phyloP scores from a whole-genome alignment of 129 eudicot genomes.

The Escallonia herrerae region DNA sequence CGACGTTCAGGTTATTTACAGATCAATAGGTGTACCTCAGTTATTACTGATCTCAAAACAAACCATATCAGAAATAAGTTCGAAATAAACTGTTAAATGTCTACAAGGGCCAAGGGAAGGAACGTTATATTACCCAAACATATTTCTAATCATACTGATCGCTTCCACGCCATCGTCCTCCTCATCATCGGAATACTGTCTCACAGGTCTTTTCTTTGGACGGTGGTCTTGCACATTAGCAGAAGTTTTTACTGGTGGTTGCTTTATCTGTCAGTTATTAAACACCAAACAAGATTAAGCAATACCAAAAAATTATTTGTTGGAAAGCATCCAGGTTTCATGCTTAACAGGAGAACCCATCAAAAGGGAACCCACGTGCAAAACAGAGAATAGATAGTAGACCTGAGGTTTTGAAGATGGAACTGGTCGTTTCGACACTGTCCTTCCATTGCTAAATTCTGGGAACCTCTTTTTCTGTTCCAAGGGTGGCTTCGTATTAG shows the following conservation, averaged over 20 bases:
- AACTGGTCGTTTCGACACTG: conserved; percentile 28
- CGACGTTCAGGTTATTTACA: too few species aligned
- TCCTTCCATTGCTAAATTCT: conserved; percentile 31
- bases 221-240: conserved; percentile 26
- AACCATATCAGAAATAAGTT: background rate
- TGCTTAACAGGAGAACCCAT: too few species aligned
- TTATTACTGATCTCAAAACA: background rate
- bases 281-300: background rate
- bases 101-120: background rate
- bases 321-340: too few species aligned
- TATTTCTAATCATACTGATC: conserved; percentile 50
- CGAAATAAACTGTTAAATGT: too few species aligned
- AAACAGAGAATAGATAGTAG: background rate
- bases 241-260: conserved; percentile 28
- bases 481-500: conserved; percentile 33
- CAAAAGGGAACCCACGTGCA: background rate
- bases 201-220: conserved; percentile 46
- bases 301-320: background rate
- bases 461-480: conserved; percentile 32
- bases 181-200: conserved; percentile 28
- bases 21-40: too few species aligned
- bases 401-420: conserved; percentile 66
- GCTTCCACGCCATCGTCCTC: conserved; percentile 37
- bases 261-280: conserved; percentile 43
- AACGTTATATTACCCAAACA: conserved; percentile 49